Evolutionary conservation across 176 grass and related monocot species (phyloP).

Genomic region (Pontederia crassipes): DNA sequence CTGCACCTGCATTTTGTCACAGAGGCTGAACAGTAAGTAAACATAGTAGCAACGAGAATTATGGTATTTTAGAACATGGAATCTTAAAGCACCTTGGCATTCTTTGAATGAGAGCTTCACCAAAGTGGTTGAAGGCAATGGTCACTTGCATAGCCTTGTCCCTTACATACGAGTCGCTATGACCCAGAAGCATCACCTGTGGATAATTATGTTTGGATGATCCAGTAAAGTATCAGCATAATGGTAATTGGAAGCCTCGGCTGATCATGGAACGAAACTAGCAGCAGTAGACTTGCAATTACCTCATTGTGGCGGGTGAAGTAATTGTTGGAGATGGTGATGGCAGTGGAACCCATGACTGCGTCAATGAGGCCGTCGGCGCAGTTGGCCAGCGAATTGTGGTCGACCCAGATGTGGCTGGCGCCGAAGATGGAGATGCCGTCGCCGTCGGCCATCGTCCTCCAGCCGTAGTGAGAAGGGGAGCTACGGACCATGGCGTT

Average conservation of each 20-base stretch:
- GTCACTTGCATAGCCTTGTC: slow-evolving; percentile 8
- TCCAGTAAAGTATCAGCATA: background rate
- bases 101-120: slow-evolving; percentile 2
- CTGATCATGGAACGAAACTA: background rate
- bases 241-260: background rate
- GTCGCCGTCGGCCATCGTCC: slow-evolving; percentile 3
- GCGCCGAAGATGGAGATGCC: slow-evolving; percentile 7
- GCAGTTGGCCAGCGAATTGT: slow-evolving; percentile 7
- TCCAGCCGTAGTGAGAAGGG: slow-evolving; percentile 4
- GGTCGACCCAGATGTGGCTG: slow-evolving; percentile 8
- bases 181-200: slow-evolving; percentile 7
- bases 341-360: slow-evolving; percentile 4
- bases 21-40: background rate
- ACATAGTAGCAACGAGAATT: background rate
- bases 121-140: slow-evolving; percentile 5
- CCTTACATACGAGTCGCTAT: background rate
- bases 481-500: slow-evolving; percentile 11
- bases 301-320: slow-evolving; percentile 8
- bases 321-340: slow-evolving; percentile 13
- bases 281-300: background rate
- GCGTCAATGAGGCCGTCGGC: slow-evolving; percentile 8
- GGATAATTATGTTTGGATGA: background rate
- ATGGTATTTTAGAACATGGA: background rate
- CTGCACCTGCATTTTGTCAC: slow-evolving; percentile 9
- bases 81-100: background rate